These are phyloP conservation scores for Venturia aucupariae DNA, from an alignment of 2,329 filamentous ascomycete genomes.

Conservation along the genomic window DNA sequence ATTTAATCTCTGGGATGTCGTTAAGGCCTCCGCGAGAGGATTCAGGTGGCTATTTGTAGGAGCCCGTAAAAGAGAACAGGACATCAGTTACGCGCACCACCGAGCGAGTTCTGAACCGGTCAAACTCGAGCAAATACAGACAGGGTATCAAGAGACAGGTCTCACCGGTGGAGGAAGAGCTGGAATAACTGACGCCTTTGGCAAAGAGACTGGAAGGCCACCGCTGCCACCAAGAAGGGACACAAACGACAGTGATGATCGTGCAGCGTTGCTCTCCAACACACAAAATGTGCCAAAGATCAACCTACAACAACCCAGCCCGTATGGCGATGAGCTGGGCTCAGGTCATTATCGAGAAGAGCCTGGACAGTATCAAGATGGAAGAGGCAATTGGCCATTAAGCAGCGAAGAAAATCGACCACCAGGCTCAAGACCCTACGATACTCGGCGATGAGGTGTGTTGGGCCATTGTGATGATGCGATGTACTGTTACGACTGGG, in stretches of 20 bases:
- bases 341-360: background rate
- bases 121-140: background rate
- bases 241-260: slow-evolving; percentile 6
- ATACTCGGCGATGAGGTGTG: background rate
- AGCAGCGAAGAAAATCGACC: background rate
- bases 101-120: background rate
- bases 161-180: background rate
- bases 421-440: background rate
- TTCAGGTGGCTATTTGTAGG: slow-evolving; percentile 76
- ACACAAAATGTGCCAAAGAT: slow-evolving; percentile 9
- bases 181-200: background rate
- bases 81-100: slow-evolving; percentile 29
- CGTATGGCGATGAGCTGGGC: background rate
- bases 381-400: background rate
- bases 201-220: background rate
- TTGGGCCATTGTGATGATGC: background rate
- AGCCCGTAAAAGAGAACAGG: slow-evolving; percentile 45
- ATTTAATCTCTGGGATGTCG: slow-evolving; percentile 72
- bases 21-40: slow-evolving; percentile 69
- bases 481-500: background rate
- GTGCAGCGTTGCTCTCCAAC: slow-evolving; percentile 6
- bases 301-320: slow-evolving; percentile 3
- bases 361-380: background rate
- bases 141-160: background rate
- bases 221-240: background rate